A percentile compares a stretch with the other conserved stretches of the same genome.
These are phyloP conservation scores for Quercus suber DNA, from an alignment of 306 rosid species.

Conservation along the genomic window DNA sequence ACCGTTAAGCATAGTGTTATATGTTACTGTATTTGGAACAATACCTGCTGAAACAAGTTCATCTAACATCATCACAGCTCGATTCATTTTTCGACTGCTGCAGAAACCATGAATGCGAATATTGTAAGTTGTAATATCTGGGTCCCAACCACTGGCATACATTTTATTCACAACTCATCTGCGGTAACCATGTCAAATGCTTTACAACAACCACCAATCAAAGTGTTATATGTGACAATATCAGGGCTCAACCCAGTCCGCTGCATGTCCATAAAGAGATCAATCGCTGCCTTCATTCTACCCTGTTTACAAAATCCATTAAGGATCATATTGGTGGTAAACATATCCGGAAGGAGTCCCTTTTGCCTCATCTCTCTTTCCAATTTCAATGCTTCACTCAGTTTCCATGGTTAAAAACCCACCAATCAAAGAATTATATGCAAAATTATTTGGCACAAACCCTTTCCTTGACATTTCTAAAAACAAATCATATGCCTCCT, in stretches of 20 bases:
- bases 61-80: conserved; percentile 51
- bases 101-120: conserved; percentile 60
- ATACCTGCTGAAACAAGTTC: conserved; percentile 62
- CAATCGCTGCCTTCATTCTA: conserved; percentile 58
- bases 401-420: conserved; percentile 46
- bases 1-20: conserved; percentile 60
- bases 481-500: conserved; percentile 49
- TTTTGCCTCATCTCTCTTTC: conserved; percentile 61
- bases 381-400: conserved; percentile 55
- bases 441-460: conserved; percentile 69
- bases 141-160: conserved; percentile 54
- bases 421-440: conserved; percentile 68
- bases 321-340: conserved; percentile 65
- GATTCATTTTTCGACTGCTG: conserved; percentile 43
- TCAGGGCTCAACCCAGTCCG: conserved; percentile 56
- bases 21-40: conserved; percentile 61
- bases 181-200: conserved; percentile 62
- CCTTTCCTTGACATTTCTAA: conserved; percentile 56
- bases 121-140: conserved; percentile 70
- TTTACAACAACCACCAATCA: conserved; percentile 69
- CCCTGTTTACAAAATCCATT: conserved; percentile 67
- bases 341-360: conserved; percentile 67
- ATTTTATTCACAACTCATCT: conserved; percentile 48
- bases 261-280: conserved; percentile 51
- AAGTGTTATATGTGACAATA: conserved; percentile 59